Evolutionary conservation across 2,329 filamentous ascomycete genomes (phyloP).

Genomic region (Pseudogymnoascus sp.): DNA sequence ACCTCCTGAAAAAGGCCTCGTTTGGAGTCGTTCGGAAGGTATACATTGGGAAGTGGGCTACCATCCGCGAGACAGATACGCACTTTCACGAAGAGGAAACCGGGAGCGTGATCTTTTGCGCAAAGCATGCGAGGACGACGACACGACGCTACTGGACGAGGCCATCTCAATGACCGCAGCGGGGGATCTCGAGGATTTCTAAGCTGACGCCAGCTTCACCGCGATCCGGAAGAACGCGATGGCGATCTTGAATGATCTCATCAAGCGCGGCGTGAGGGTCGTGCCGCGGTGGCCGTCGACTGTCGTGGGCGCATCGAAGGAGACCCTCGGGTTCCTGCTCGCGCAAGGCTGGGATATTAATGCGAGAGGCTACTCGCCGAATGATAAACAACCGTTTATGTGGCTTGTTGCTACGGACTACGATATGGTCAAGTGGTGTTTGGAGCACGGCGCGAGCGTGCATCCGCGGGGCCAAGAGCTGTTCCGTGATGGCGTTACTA

Average conservation of each 20-base stretch:
- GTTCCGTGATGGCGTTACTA: background rate
- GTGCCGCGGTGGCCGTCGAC: background rate
- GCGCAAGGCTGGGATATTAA: constrained; percentile 14
- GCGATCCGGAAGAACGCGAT: background rate
- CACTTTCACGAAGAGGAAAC: background rate
- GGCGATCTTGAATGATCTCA: constrained; percentile 10
- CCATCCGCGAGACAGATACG: too few species aligned
- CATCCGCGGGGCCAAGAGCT: background rate
- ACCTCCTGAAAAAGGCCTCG: too few species aligned
- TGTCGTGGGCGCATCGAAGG: background rate
- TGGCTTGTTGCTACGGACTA: constrained; percentile 9
- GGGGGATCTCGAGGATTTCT: background rate
- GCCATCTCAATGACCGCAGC: background rate
- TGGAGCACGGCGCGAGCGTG: constrained; percentile 11
- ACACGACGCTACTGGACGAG: constrained; percentile 1
- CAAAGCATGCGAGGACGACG: constrained; percentile 11
- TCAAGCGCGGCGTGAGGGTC: constrained; percentile 12
- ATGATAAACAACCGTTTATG: constrained; percentile 8
- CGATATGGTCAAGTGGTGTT: constrained; percentile 12
- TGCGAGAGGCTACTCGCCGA: background rate
- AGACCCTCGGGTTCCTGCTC: constrained; percentile 13
- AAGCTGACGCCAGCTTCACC: background rate
- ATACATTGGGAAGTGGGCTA: too few species aligned
- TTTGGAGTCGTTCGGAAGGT: too few species aligned
- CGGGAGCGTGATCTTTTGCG: background rate